These are phyloP conservation scores for Diutina ranongensis DNA, from an alignment of 1,139 yeast species.

Conservation along the genomic window DNA sequence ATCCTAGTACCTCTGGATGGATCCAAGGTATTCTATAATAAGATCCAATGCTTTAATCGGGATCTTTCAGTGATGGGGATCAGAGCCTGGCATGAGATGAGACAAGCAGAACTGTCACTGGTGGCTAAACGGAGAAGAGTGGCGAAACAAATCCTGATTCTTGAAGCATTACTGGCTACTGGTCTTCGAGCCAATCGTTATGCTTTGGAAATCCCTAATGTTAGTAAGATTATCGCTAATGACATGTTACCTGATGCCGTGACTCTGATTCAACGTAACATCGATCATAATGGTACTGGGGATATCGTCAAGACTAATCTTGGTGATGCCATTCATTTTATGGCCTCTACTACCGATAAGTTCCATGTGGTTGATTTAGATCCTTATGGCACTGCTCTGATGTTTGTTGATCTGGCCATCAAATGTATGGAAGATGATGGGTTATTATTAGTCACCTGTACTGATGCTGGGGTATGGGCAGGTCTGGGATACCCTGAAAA, in stretches of 20 bases:
- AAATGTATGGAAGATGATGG: constrained; percentile 79
- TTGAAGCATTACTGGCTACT: constrained; percentile 91
- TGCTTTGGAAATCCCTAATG: constrained; percentile 77
- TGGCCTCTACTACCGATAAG: constrained; percentile 41
- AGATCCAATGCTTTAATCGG: constrained; percentile 91
- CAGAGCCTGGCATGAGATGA: constrained; percentile 49
- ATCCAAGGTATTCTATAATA: constrained; percentile 85
- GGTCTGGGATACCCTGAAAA: constrained; percentile 96
- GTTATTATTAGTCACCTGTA: constrained; percentile 78
- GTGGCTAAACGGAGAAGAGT: constrained; percentile 2
- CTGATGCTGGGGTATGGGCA: constrained; percentile 91
- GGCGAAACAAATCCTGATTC: constrained; percentile 32
- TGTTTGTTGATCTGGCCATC: constrained; percentile 84
- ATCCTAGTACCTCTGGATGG: constrained; percentile 60
- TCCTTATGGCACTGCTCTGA: constrained; percentile 96
- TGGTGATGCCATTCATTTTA: constrained; percentile 81
- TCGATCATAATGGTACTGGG: constrained; percentile 49
- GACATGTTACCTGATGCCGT: constrained; percentile 85
- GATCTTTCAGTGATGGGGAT: constrained; percentile 81
- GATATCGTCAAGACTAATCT: constrained; percentile 48
- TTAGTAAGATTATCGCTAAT: constrained; percentile 69
- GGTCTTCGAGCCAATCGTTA: constrained; percentile 91
- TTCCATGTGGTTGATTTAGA: constrained; percentile 88
- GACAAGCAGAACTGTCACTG: background rate
- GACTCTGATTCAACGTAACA: constrained; percentile 62